These are phyloP conservation scores for Solanum neorickii DNA, from an alignment of 257 asterid species.

Conservation along the genomic window DNA sequence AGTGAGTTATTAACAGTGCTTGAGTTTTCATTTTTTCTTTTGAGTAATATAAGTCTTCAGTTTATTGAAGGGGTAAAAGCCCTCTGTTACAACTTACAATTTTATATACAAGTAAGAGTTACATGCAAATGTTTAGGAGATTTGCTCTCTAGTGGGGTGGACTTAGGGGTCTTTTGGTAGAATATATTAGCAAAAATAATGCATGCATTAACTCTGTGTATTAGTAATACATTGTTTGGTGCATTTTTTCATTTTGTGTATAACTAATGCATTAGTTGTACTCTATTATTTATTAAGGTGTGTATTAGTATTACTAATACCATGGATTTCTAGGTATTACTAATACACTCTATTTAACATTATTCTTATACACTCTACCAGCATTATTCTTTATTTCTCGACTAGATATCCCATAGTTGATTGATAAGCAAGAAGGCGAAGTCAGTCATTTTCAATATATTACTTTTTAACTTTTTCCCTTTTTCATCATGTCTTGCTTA, in stretches of 20 bases:
- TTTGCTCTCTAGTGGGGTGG: background rate
- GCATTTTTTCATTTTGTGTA: too few species aligned
- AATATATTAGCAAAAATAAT: too few species aligned
- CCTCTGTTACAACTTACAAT: too few species aligned
- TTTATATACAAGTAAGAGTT: background rate
- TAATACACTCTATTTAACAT: too few species aligned
- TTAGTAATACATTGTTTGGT: too few species aligned
- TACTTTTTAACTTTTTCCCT: background rate
- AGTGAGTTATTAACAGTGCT: constrained; percentile 29
- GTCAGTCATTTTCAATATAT: background rate
- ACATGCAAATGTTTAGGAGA: background rate
- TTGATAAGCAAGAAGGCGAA: background rate
- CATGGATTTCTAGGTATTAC: too few species aligned
- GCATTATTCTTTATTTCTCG: background rate
- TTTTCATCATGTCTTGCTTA: background rate
- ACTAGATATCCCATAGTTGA: background rate
- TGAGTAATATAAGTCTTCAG: background rate
- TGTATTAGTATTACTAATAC: too few species aligned
- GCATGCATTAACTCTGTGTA: too few species aligned
- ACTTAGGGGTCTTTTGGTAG: too few species aligned
- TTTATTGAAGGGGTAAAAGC: background rate
- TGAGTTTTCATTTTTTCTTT: background rate
- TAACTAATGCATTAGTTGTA: too few species aligned
- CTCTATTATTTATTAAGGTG: too few species aligned
- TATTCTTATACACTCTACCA: too few species aligned